Percentiles rank a stretch among this genome's conserved stretches.
phyloP scores from a whole-genome alignment of 73 alveolate species.

The Blepharisma stoltei region DNA sequence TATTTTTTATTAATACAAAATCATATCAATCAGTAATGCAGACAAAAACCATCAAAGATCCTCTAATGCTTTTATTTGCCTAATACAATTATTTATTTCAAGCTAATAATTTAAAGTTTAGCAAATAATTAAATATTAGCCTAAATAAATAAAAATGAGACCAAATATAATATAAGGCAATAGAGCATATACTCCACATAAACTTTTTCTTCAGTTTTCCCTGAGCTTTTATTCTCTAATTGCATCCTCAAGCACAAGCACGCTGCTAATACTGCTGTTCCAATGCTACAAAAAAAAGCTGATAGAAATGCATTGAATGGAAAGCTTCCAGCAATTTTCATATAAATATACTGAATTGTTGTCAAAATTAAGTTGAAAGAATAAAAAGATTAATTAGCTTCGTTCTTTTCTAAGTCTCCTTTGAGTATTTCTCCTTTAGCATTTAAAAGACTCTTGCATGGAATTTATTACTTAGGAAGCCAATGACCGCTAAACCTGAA shows the following conservation, averaged over 20 bases:
- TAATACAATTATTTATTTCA: too few relatives aligned
- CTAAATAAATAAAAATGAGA: background rate
- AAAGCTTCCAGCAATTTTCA: constrained; percentile 25
- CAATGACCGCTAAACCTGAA: too few relatives aligned
- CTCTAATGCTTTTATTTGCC: too few relatives aligned
- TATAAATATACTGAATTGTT: background rate
- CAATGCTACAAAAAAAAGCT: constrained; percentile 4
- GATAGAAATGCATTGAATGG: constrained; percentile 24
- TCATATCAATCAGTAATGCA: too few relatives aligned
- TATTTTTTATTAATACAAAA: too few relatives aligned
- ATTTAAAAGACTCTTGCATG: background rate
- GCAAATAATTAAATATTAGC: too few relatives aligned
- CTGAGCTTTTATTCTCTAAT: background rate
- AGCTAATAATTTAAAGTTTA: too few relatives aligned
- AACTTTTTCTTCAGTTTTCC: constrained; percentile 19
- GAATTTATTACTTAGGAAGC: too few relatives aligned
- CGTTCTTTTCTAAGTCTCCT: background rate
- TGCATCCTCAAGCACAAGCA: background rate
- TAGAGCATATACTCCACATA: background rate
- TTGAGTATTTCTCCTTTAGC: background rate
- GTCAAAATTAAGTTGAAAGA: constrained; percentile 6
- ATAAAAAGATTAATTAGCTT: constrained; percentile 10
- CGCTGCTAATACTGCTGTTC: background rate
- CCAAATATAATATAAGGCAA: constrained; percentile 9
- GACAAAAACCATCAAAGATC: too few relatives aligned